Percentiles rank a stretch among this genome's conserved stretches.
phyloP scores from a whole-genome alignment of 2,329 filamentous ascomycete species.

The Zymoseptoria crescenta region DNA sequence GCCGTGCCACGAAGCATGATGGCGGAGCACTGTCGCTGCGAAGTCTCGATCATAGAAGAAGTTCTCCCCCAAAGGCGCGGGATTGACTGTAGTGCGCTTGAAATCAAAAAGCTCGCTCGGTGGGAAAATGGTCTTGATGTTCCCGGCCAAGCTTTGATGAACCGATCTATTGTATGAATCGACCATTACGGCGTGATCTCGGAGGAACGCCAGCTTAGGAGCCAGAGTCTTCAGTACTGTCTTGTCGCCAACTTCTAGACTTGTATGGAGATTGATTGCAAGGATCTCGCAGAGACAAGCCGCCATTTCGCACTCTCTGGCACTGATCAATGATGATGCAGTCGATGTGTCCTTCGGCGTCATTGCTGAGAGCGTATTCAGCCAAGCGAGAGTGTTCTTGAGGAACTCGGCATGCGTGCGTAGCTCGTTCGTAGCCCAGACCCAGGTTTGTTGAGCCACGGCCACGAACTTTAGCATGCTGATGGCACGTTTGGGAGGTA shows the following conservation, averaged over 20 bases:
- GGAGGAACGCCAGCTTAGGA: slow-evolving; percentile 68
- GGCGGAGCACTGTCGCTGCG: slow-evolving; percentile 66
- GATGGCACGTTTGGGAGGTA: slow-evolving; percentile 59
- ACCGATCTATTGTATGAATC: slow-evolving; percentile 79
- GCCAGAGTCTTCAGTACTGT: slow-evolving; percentile 63
- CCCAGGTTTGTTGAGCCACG: slow-evolving; percentile 87
- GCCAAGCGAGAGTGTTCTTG: slow-evolving; percentile 61
- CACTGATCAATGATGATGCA: slow-evolving; percentile 23
- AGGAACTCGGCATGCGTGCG: slow-evolving; percentile 69
- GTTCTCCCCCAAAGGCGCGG: slow-evolving; percentile 52
- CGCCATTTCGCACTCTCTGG: slow-evolving; percentile 50
- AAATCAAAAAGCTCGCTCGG: slow-evolving; percentile 69
- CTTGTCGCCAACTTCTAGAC: slow-evolving; percentile 65
- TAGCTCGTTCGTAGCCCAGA: slow-evolving; percentile 80
- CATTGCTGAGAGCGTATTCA: slow-evolving; percentile 51
- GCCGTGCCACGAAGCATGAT: slow-evolving; percentile 71
- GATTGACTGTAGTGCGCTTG: slow-evolving; percentile 58
- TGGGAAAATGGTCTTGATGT: slow-evolving; percentile 71
- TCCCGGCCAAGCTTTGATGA: slow-evolving; percentile 75
- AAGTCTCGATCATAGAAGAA: slow-evolving; percentile 81
- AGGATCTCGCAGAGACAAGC: slow-evolving; percentile 80
- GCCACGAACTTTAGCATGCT: slow-evolving; percentile 81
- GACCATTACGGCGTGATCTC: slow-evolving; percentile 70
- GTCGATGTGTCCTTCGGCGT: slow-evolving; percentile 19
- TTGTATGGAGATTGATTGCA: slow-evolving; percentile 82